Conservation (phyloP, 2,329 filamentous ascomycete genomes). For the Xylariales sp. region DNA sequence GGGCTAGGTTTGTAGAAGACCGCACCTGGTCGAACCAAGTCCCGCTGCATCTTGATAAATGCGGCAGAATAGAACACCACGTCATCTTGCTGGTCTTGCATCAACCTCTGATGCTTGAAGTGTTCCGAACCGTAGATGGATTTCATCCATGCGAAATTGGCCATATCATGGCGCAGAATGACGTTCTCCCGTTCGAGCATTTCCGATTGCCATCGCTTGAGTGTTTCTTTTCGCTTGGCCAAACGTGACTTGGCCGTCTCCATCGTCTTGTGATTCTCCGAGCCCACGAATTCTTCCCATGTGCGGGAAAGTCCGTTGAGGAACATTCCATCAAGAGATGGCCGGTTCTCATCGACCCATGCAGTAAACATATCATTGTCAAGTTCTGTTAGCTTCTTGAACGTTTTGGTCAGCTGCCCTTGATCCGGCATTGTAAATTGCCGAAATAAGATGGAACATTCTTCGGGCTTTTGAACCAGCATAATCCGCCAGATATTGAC, state of each 20-base stretch:
- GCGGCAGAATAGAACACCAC: slow-evolving; percentile 69
- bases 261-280: slow-evolving; percentile 75
- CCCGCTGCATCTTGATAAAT: slow-evolving; percentile 73
- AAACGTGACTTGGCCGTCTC: slow-evolving; percentile 69
- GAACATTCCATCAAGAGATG: slow-evolving; percentile 76
- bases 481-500: slow-evolving; percentile 88
- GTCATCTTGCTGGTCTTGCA: slow-evolving; percentile 93
- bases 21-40: slow-evolving; percentile 74
- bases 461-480: slow-evolving; percentile 85
- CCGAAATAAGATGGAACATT: slow-evolving; percentile 69
- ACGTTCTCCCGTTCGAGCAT: slow-evolving; percentile 64
- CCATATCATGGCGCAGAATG: slow-evolving; percentile 76
- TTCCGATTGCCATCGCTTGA: slow-evolving; percentile 75
- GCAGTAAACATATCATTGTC: slow-evolving; percentile 83
- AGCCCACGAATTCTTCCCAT: slow-evolving; percentile 83
- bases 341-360: slow-evolving; percentile 82
- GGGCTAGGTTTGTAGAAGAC: slow-evolving; percentile 64
- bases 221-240: slow-evolving; percentile 71
- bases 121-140: slow-evolving; percentile 93
- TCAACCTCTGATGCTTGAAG: slow-evolving; percentile 79
- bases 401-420: slow-evolving; percentile 66
- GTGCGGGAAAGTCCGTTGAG: slow-evolving; percentile 72
- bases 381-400: slow-evolving; percentile 78
- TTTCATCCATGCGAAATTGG: slow-evolving; percentile 86
- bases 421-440: slow-evolving; percentile 69